A percentile compares a stretch with the other conserved stretches of the same genome.
phyloP scores from a whole-genome alignment of 306 rosid species.

The Medicago lupulina region DNA sequence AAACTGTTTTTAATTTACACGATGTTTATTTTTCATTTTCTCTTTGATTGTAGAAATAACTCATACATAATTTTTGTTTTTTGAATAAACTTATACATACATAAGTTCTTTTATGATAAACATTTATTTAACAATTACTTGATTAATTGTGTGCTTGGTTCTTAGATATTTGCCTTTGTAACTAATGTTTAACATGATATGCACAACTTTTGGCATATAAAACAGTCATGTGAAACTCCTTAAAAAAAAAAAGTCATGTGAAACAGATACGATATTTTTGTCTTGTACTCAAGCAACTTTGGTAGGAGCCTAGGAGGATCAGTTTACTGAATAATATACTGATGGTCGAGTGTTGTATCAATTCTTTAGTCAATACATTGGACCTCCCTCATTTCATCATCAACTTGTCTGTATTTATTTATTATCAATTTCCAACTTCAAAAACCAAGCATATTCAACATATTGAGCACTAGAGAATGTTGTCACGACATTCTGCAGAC shows the following conservation, averaged over 20 bases:
- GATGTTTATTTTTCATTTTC: background rate
- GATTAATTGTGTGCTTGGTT: too few relatives aligned
- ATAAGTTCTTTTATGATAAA: too few relatives aligned
- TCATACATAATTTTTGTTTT: too few relatives aligned
- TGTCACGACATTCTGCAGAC: conserved; percentile 41
- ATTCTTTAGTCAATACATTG: conserved; percentile 30
- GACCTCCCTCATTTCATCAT: conserved; percentile 6
- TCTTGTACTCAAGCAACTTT: conserved; percentile 1
- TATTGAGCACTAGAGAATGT: conserved; percentile 32
- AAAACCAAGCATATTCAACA: conserved; percentile 43
- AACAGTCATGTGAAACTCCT: background rate
- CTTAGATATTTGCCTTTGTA: too few relatives aligned
- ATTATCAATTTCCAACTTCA: background rate
- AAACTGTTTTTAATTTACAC: too few relatives aligned
- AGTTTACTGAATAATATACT: background rate
- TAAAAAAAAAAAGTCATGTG: background rate
- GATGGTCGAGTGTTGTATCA: background rate
- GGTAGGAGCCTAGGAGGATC: conserved; percentile 4
- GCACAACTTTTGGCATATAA: background rate
- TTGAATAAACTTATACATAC: too few relatives aligned
- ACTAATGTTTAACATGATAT: too few relatives aligned
- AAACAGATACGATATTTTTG: background rate
- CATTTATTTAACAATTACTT: too few relatives aligned
- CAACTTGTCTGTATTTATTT: conserved; percentile 19
- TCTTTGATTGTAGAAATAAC: background rate